A percentile compares a stretch with the other conserved stretches of the same genome.
These are phyloP conservation scores for Prosopis cineraria DNA, from an alignment of 306 rosid species.

Conservation along the genomic window DNA sequence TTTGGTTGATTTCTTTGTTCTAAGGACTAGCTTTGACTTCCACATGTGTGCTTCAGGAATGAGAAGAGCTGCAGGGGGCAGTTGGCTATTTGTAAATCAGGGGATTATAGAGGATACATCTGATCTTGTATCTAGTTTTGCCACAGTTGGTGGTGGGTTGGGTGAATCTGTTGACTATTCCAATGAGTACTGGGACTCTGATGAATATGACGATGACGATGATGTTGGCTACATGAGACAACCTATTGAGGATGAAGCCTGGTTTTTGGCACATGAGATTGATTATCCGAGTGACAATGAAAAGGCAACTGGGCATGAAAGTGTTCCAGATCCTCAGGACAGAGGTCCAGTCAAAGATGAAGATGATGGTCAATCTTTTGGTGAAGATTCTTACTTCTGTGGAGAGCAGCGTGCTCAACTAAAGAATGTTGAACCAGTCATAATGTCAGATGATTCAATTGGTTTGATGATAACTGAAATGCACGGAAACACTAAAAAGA, in stretches of 20 bases:
- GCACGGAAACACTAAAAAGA: conserved; percentile 64
- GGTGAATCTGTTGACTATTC: conserved; percentile 91
- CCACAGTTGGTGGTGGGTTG: conserved; percentile 93
- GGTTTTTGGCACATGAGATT: conserved; percentile 99
- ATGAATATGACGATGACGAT: conserved; percentile 93
- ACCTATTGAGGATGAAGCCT: conserved; percentile 98
- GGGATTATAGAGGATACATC: conserved; percentile 93
- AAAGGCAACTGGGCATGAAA: conserved; percentile 87
- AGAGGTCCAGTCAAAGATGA: conserved; percentile 81
- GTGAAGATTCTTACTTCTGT: conserved; percentile 91
- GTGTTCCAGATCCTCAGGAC: conserved; percentile 81
- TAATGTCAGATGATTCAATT: conserved; percentile 66
- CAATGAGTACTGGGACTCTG: conserved; percentile 98
- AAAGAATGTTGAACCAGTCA: conserved; percentile 72
- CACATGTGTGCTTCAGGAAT: conserved; percentile 58
- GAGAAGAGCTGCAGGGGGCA: conserved; percentile 78
- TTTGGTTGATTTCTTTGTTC: conserved; percentile 6
- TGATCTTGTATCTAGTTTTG: conserved; percentile 97
- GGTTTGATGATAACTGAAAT: conserved; percentile 71
- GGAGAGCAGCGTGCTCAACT: conserved; percentile 84
- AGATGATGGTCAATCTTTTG: conserved; percentile 94
- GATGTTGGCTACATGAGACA: conserved; percentile 98
- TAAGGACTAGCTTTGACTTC: conserved; percentile 30
- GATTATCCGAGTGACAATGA: conserved; percentile 99
- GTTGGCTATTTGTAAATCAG: conserved; percentile 95